phyloP scores from a whole-genome alignment of 306 rosid genomes.

The Lathyrus sativus region DNA sequence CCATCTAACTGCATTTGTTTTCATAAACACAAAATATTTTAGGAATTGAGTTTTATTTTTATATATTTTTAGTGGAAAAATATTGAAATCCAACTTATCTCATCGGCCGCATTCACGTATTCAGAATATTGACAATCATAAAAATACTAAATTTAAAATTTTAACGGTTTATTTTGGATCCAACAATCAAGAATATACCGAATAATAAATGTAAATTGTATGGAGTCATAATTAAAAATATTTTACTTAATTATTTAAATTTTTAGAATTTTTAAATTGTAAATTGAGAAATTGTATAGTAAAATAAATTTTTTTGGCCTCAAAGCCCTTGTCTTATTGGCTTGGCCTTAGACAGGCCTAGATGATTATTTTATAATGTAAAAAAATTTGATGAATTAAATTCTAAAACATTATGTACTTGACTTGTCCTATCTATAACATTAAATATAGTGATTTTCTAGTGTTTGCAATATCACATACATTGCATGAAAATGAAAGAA shows the following conservation, averaged over 20 bases:
- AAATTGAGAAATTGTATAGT: too few species aligned
- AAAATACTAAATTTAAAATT: too few species aligned
- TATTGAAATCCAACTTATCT: too few species aligned
- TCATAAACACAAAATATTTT: not conserved
- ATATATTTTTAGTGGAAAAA: not conserved
- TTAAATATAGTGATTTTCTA: slow-evolving; percentile 1
- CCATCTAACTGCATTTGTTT: slow-evolving; percentile 63
- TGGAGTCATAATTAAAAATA: not conserved
- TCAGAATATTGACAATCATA: too few species aligned
- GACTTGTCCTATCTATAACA: not conserved
- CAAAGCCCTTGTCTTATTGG: not conserved
- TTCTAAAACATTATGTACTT: not conserved
- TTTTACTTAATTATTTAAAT: not conserved
- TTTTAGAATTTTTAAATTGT: too few species aligned
- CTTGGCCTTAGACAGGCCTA: not conserved
- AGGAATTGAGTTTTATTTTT: not conserved
- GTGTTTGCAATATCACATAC: not conserved
- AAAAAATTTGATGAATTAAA: not conserved
- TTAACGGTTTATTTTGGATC: too few species aligned
- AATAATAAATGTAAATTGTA: too few species aligned
- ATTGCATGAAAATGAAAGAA: not conserved
- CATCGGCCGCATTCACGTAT: too few species aligned
- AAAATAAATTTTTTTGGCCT: not conserved
- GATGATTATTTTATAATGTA: not conserved
- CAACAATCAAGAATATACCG: too few species aligned